Base-by-base conservation (phyloP, 345 rosid species). In the Brassica nigra region DNA sequence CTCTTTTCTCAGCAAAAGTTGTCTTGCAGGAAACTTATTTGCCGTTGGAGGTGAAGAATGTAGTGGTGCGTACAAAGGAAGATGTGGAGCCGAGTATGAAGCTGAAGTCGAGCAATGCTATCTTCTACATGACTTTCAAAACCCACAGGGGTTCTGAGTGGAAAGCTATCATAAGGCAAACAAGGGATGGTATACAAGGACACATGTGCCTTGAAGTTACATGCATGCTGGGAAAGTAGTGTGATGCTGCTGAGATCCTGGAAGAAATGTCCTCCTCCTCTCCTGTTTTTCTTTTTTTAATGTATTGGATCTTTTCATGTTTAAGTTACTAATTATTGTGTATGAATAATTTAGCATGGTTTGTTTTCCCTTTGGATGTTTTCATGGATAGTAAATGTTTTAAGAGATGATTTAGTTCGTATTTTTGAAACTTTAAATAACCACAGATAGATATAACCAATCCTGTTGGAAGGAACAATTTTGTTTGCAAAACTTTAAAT, bases 11-110 rank as follows among this genome's bases (percentile, higher is more conserved):
- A 44, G 12, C 54, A 44, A 44, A 11, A 44, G 5, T 12, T 44
- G 65, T 11, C 3, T 61, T 61, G 65, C 65, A 61, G 65, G n/a
- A n/a, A 14, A n/a, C 36, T 28, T 29, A 61, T 29, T 62, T 62
- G 67, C 67, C 39, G 3, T n/a, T 62, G 67, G 20, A 62, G 39
- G 16, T 62, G 20, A 62, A 62, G 11, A 62, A 31, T 30, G 67
- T 62, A n/a, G 67, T 62, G 67, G 67, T 62, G 4, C 67, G 67
- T 6, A 62, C 67, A 62, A 62, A 15, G 67, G 67, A 62, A 30
- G 67, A 30, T 62, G 67, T 62, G 2, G 54, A 34, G 66, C 2
- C 62, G 27, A 57, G 62, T 18, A 57, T 18, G 62, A 57, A 57
- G 62, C 62, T 57, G 11, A 57, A 18, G 28, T 57, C 62, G 10